Conservation (phyloP, 1,284 basidiomycete species). For the Ganoderma meredithae region DNA sequence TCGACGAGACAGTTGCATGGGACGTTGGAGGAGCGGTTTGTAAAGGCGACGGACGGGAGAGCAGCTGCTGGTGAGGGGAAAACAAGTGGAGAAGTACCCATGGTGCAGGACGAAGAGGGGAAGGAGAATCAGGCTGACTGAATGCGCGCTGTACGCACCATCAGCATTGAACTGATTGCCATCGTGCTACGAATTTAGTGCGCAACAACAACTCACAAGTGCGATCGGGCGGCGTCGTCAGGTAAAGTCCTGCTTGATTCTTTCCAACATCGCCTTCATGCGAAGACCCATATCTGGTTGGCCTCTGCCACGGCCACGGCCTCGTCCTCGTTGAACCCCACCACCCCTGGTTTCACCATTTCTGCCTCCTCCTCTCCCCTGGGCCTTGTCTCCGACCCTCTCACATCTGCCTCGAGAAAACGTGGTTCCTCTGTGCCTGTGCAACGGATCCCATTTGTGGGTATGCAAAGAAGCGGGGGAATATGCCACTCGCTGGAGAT, state of each 20-base stretch:
- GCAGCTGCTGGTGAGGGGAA: conserved; percentile 19
- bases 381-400: conserved; percentile 24
- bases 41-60: conserved; percentile 51
- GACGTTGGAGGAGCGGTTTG: conserved; percentile 70
- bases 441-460: conserved; percentile 57
- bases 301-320: conserved; percentile 44
- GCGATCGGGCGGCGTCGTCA: conserved; percentile 36
- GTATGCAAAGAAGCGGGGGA: conserved; percentile 62
- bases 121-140: conserved; percentile 61
- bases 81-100: conserved; percentile 28
- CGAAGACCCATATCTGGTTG: conserved; percentile 84
- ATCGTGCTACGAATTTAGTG: not conserved
- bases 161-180: not conserved
- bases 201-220: not conserved
- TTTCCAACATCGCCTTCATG: conserved; percentile 81
- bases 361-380: conserved; percentile 17
- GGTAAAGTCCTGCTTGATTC: conserved; percentile 68
- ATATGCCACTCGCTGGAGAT: conserved; percentile 68
- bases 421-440: conserved; percentile 35
- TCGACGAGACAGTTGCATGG: conserved; percentile 54
- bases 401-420: conserved; percentile 29
- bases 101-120: conserved; percentile 60
- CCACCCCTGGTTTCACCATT: conserved; percentile 26
- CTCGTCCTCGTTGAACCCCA: conserved; percentile 31
- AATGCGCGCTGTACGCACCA: conserved; percentile 12